Evolutionary conservation across 1,284 basidiomycete genomes (phyloP).

Genomic region (Cronartium quercuum): DNA sequence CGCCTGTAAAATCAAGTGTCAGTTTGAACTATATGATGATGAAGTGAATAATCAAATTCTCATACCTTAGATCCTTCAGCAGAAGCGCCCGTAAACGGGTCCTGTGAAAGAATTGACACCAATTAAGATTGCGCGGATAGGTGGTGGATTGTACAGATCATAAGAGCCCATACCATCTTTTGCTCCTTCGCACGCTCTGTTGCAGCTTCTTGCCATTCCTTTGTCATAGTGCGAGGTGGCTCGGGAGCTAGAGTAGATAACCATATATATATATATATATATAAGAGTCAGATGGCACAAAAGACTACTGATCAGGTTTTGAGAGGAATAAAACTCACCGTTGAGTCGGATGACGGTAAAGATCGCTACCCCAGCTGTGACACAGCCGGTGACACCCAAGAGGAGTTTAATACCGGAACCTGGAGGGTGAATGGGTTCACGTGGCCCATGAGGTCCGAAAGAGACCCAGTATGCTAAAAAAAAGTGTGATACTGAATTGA

Average conservation of each 20-base stretch:
- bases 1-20: background rate
- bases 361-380: constrained; percentile 28
- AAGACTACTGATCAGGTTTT: no score
- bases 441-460: constrained; percentile 36
- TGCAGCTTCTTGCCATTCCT: constrained; percentile 39
- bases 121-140: background rate
- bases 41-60: background rate
- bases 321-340: background rate
- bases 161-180: constrained; percentile 30
- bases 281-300: no score
- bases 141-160: background rate
- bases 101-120: background rate
- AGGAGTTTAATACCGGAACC: constrained; percentile 38
- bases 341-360: constrained; percentile 25
- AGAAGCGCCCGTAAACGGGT: constrained; percentile 37
- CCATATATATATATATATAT: background rate
- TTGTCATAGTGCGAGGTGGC: constrained; percentile 35
- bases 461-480: constrained; percentile 38
- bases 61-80: constrained; percentile 34
- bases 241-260: constrained; percentile 10
- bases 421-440: constrained; percentile 38
- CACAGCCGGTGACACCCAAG: constrained; percentile 36
- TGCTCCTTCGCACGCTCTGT: constrained; percentile 37
- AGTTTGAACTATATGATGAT: background rate
- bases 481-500: no score